Evolutionary conservation across 108 stramenopile genomes (phyloP), one percentile per base, ranked within the genome.

Genomic region (Poteriospumella lacustris): DNA sequence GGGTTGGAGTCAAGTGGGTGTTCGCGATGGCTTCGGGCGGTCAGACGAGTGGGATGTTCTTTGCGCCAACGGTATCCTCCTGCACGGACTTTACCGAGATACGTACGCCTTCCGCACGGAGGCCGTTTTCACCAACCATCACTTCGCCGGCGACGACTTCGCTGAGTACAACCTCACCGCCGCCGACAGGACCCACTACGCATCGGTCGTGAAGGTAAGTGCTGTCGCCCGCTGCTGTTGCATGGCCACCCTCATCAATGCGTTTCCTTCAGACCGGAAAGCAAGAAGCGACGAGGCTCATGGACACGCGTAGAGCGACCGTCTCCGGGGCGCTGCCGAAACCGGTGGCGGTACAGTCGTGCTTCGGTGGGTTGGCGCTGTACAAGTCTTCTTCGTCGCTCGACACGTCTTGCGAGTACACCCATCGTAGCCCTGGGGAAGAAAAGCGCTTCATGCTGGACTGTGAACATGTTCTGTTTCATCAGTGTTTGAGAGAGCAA

Each of bases 401-500:
- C 33, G 9, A 34, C 3, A 24, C 15, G 24, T 26, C 28, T 31
- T 64, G 60, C 31, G 28, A 26, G 3, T 64, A 64, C 31, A 3
- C 28, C 5, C 24, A 64, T 64, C 60, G 60, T 31, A 34, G 36
- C 36, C 31, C 60, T 31, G n/a, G n/a, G n/a, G n/a, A n/a, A n/a
- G 15, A 64, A 31, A 5, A 26, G 3, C 60, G 33, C 15, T 34
- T 34, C 36, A 19, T 31, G 31, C 31, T 64, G 5, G 60, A 64
- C 36, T 64, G 60, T 64, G 60, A 64, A 64, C 60, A 64, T 64
- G 60, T 33, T 33, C 15, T 64, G 3, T 64, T 64, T 19, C 60
- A 64, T 33, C 15, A 24, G 5, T 64, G 60, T 64, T 9, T 33
- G 31, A 64, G 24, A 64, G 60, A 64, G 9, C 15, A 64, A 64